phyloP scores from a whole-genome alignment of 202 grass and related monocot species.

The Dendrocalamus latiflorus region DNA sequence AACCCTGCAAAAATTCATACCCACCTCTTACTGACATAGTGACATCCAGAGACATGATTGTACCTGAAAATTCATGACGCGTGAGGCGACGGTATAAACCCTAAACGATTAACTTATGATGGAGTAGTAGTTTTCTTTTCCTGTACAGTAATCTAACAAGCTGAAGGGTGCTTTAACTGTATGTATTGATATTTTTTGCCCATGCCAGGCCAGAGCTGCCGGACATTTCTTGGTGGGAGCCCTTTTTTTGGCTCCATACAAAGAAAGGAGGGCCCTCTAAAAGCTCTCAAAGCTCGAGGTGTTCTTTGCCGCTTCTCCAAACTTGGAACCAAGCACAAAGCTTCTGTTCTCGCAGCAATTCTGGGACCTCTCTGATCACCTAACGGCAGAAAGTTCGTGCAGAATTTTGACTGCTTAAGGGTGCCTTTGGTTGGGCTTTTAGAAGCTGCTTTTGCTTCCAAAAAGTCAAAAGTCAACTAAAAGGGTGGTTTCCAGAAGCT shows the following conservation, averaged over 20 bases:
- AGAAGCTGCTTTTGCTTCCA: no score
- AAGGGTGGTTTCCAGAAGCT: no score
- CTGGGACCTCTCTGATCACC: constrained; percentile 26
- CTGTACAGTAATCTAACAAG: constrained; percentile 35
- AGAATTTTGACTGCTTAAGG: constrained; percentile 32
- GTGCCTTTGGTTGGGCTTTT: no score
- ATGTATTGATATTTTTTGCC: not conserved
- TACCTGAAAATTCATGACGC: constrained; percentile 31
- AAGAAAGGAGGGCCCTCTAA: constrained; percentile 21
- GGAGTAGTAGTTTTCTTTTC: constrained; percentile 5
- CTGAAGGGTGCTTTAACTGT: constrained; percentile 28
- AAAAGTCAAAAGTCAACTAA: no score
- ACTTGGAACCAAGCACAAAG: constrained; percentile 46
- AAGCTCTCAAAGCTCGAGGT: constrained; percentile 59
- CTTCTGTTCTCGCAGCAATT: constrained; percentile 29
- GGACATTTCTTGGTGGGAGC: constrained; percentile 45
- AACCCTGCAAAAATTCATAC: constrained; percentile 2
- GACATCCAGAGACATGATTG: constrained; percentile 29
- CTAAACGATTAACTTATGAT: constrained; percentile 30
- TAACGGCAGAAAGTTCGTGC: constrained; percentile 35
- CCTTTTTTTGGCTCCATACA: constrained; percentile 6
- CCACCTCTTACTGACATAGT: constrained; percentile 24
- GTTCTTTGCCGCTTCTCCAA: constrained; percentile 44
- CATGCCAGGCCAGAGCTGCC: constrained; percentile 11
- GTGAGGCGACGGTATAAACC: constrained; percentile 34